Conservation (phyloP, 768 basidiomycete genomes). For the Clitopilus hobsonii region DNA sequence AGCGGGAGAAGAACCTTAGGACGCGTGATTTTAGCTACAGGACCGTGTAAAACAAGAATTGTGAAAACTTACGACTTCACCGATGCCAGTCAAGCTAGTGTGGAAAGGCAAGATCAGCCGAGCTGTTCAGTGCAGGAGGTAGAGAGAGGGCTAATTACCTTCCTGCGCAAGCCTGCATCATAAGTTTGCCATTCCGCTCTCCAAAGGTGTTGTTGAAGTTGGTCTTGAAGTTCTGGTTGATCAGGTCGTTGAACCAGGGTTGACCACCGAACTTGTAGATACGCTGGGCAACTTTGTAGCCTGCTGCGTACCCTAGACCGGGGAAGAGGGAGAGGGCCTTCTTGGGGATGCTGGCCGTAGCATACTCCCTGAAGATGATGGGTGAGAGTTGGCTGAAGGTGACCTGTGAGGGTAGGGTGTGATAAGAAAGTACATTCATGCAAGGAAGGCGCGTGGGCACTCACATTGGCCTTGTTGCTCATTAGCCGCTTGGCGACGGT, state of each 20-base stretch:
- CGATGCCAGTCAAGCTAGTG: constrained; percentile 72
- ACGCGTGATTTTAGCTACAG: neutral
- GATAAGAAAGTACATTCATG: neutral
- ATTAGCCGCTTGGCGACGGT: constrained; percentile 98
- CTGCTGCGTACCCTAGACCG: constrained; percentile 95
- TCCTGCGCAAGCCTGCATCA: constrained; percentile 94
- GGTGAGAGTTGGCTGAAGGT: constrained; percentile 57
- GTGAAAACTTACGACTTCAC: constrained; percentile 75
- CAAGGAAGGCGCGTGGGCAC: constrained; percentile 1
- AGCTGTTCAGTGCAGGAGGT: neutral
- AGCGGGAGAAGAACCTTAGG: constrained; percentile 84
- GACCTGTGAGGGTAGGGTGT: constrained; percentile 37
- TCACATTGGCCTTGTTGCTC: constrained; percentile 90
- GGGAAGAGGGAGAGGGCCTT: constrained; percentile 95
- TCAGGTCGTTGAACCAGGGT: constrained; percentile 94
- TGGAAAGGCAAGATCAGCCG: constrained; percentile 6
- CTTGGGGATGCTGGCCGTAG: constrained; percentile 56
- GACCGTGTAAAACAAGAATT: neutral
- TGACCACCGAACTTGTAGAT: constrained; percentile 99
- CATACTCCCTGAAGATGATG: constrained; percentile 87
- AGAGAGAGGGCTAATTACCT: constrained; percentile 50
- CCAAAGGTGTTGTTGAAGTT: constrained; percentile 82
- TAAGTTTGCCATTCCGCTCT: constrained; percentile 91
- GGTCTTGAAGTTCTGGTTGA: constrained; percentile 78
- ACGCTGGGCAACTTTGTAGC: constrained; percentile 93